Evolutionary conservation across 164 flowering plant species (phyloP).

Genomic region (Magnolia officinalis): DNA sequence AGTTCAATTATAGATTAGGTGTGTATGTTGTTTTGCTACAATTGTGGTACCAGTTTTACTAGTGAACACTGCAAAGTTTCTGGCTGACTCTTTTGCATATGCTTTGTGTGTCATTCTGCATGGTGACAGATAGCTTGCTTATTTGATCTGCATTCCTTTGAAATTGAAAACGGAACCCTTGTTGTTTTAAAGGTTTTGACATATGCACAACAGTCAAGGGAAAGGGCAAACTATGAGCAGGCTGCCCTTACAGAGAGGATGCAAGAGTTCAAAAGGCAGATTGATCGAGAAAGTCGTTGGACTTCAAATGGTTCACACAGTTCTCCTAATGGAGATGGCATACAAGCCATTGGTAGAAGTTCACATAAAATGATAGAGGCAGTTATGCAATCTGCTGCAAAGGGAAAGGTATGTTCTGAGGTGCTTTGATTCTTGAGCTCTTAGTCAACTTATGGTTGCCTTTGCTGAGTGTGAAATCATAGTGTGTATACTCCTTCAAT

Average conservation of each 20-base stretch:
- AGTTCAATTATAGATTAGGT: too few species aligned
- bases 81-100: background rate
- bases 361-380: constrained; percentile 56
- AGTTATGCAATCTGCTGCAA: constrained; percentile 73
- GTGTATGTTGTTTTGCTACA: too few species aligned
- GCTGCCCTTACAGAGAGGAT: constrained; percentile 88
- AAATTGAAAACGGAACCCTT: constrained; percentile 1
- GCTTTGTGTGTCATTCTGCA: background rate
- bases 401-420: constrained; percentile 66
- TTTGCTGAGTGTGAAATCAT: background rate
- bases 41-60: too few species aligned
- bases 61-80: background rate
- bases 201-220: constrained; percentile 89
- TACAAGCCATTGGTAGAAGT: constrained; percentile 44
- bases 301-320: constrained; percentile 59
- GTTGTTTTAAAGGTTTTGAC: constrained; percentile 65
- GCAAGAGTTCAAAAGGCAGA: constrained; percentile 88
- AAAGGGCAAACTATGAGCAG: constrained; percentile 88
- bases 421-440: background rate
- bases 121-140: constrained; percentile 1
- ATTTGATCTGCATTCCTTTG: background rate
- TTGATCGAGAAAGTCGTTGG: constrained; percentile 75
- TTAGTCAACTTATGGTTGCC: background rate
- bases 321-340: constrained; percentile 53
- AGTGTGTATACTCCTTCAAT: too few species aligned